phyloP scores from a whole-genome alignment of 192 early-diverging fungal species.

The Gigaspora rosea region DNA sequence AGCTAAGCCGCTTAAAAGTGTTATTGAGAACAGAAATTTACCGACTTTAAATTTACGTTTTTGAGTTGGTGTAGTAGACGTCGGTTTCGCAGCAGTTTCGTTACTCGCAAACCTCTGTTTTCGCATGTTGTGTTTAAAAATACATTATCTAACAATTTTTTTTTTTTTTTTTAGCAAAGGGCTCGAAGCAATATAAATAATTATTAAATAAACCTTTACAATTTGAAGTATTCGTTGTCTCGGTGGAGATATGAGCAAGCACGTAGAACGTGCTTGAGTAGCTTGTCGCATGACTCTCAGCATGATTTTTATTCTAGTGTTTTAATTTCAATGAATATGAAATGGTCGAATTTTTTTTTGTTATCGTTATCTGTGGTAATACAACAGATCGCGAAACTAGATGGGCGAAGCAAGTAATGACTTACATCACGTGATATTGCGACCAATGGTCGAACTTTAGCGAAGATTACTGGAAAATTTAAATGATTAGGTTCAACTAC shows the following conservation, averaged over 20 bases:
- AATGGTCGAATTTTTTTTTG: too few species aligned
- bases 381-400: too few species aligned
- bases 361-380: too few species aligned
- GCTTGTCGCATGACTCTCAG: background rate
- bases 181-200: background rate
- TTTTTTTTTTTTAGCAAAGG: background rate
- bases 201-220: background rate
- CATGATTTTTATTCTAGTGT: background rate
- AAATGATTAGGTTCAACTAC: too few species aligned
- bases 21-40: conserved; percentile 18
- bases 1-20: conserved; percentile 37
- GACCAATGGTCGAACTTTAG: too few species aligned
- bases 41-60: conserved; percentile 18
- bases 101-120: conserved; percentile 5
- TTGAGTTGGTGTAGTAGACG: background rate
- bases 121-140: conserved; percentile 2
- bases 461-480: too few species aligned
- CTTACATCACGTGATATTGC: too few species aligned
- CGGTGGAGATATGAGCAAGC: background rate
- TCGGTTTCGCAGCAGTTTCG: background rate
- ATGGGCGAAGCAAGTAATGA: too few species aligned
- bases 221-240: background rate
- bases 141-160: background rate
- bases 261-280: background rate
- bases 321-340: too few species aligned